These are phyloP conservation scores for Vararia minispora DNA, from an alignment of 768 basidiomycete species.

Conservation along the genomic window DNA sequence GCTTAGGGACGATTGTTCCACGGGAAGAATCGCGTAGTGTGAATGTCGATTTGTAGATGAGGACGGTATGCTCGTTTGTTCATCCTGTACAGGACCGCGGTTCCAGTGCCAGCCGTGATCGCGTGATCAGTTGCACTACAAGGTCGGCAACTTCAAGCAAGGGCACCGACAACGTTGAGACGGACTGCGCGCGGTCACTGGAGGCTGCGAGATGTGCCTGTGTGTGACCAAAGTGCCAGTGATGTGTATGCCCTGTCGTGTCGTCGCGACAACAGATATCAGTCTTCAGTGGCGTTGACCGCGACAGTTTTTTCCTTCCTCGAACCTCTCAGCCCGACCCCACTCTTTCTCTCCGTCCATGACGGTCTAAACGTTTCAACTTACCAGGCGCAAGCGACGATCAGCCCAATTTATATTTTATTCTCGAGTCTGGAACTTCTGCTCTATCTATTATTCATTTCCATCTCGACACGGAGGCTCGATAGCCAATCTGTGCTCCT, in stretches of 20 bases:
- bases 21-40: constrained; percentile 36
- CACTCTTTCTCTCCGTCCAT: not conserved
- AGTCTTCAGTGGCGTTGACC: not conserved
- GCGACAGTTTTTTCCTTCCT: not conserved
- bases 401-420: too few species aligned
- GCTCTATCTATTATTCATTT: too few species aligned
- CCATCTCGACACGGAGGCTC: too few species aligned
- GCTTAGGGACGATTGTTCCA: constrained; percentile 61
- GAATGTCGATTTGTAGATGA: constrained; percentile 15
- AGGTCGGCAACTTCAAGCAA: too few species aligned
- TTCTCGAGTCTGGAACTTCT: too few species aligned
- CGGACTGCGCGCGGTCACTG: too few species aligned
- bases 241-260: not conserved
- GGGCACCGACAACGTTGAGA: too few species aligned
- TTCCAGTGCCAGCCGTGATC: not conserved
- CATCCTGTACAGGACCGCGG: not conserved
- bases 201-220: too few species aligned
- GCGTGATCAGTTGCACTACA: too few species aligned
- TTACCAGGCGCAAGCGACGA: constrained; percentile 36
- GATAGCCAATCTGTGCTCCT: constrained; percentile 4
- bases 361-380: too few species aligned
- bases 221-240: not conserved
- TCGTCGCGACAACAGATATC: not conserved
- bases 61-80: too few species aligned
- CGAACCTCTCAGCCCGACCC: not conserved